A percentile compares a stretch with the other conserved stretches of the same genome.
phyloP scores from a whole-genome alignment of 1,284 basidiomycete genomes.

The Irpex rosettiformis region DNA sequence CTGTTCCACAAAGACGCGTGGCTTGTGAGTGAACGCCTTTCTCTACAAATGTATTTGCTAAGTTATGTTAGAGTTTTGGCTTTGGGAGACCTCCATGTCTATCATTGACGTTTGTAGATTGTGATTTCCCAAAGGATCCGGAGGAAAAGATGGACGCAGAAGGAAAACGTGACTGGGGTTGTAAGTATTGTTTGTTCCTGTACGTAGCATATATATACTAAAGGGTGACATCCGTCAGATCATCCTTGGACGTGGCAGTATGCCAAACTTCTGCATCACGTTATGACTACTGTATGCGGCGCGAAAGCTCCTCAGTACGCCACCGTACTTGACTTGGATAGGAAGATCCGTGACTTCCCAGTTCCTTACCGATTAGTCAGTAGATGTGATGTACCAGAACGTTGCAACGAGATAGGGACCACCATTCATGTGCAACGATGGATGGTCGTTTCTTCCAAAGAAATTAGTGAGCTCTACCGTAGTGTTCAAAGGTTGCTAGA shows the following conservation, averaged over 20 bases:
- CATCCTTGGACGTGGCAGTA: conserved; percentile 57
- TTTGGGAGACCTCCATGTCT: conserved; percentile 61
- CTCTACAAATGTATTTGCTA: neutral
- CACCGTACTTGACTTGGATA: conserved; percentile 40
- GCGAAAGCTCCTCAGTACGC: conserved; percentile 45
- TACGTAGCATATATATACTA: neutral
- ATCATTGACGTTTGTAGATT: conserved; percentile 51
- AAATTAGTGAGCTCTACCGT: conserved; percentile 44
- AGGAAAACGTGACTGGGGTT: conserved; percentile 42
- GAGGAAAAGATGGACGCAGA: conserved; percentile 35
- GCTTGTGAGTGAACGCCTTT: conserved; percentile 39
- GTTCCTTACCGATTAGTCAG: conserved; percentile 47
- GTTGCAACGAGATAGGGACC: conserved; percentile 18
- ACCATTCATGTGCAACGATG: conserved; percentile 40
- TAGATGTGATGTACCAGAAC: conserved; percentile 25
- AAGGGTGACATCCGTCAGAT: conserved; percentile 31
- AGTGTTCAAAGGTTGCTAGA: conserved; percentile 4
- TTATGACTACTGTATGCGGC: conserved; percentile 53
- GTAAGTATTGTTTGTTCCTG: conserved; percentile 33
- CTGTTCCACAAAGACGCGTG: conserved; percentile 56
- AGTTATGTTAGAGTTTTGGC: conserved; percentile 48
- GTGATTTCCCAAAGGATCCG: conserved; percentile 46
- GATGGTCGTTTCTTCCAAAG: conserved; percentile 49
- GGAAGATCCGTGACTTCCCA: conserved; percentile 42
- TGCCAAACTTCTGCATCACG: conserved; percentile 45